Evolutionary conservation across 2,329 filamentous ascomycete species (phyloP).

Genomic region (Arthrobotrys iridis): DNA sequence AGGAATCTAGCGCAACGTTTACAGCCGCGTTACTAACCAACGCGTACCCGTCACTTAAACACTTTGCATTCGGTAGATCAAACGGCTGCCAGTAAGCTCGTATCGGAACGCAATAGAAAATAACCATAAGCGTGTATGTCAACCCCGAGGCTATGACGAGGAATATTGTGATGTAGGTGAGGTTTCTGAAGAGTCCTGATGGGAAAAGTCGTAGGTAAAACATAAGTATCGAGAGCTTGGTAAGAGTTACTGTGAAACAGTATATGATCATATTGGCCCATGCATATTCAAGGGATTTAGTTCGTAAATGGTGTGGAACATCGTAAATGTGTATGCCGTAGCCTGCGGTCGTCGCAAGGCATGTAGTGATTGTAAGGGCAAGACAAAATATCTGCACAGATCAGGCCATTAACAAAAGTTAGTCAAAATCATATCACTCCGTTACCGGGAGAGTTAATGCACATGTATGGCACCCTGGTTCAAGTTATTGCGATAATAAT

Average conservation of each 20-base stretch:
- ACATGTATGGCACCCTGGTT: background rate
- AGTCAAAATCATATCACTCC: too few species aligned
- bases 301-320: slow-evolving; percentile 41
- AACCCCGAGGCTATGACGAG: slow-evolving; percentile 26
- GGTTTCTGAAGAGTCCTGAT: slow-evolving; percentile 18
- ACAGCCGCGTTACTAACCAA: slow-evolving; percentile 51
- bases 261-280: slow-evolving; percentile 53
- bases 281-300: slow-evolving; percentile 49
- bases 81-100: slow-evolving; percentile 50
- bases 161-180: slow-evolving; percentile 36
- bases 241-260: slow-evolving; percentile 34
- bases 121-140: slow-evolving; percentile 31
- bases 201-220: slow-evolving; percentile 46
- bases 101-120: slow-evolving; percentile 50
- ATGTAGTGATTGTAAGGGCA: slow-evolving; percentile 50
- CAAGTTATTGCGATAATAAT: background rate
- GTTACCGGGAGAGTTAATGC: too few species aligned
- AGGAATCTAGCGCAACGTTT: slow-evolving; percentile 48
- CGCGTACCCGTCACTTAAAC: slow-evolving; percentile 38
- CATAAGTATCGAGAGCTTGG: slow-evolving; percentile 51
- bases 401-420: too few species aligned
- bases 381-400: slow-evolving; percentile 40
- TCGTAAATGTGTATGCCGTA: slow-evolving; percentile 54
- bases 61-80: slow-evolving; percentile 27
- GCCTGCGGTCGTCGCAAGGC: slow-evolving; percentile 51